Percentiles rank a stretch among this genome's conserved stretches.
Conservation (phyloP, 2,329 filamentous ascomycete genomes). For the Aureobasidium uvarum region DNA sequence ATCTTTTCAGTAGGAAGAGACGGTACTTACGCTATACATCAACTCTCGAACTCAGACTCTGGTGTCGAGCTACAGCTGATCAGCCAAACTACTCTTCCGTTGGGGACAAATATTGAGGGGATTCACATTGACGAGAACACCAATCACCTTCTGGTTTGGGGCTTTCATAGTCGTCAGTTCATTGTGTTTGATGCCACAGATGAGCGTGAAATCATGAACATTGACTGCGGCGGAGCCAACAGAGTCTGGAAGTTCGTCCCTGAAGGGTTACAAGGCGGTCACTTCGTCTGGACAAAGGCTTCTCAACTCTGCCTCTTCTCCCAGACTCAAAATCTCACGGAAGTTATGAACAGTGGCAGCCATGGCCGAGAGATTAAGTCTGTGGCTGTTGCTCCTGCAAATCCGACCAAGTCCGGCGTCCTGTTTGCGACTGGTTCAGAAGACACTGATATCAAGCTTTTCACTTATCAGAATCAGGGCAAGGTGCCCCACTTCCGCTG, state of each 20-base stretch:
- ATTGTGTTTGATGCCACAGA: constrained; percentile 75
- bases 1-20: constrained; percentile 75
- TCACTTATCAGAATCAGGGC: neutral
- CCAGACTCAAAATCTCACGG: neutral
- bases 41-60: constrained; percentile 35
- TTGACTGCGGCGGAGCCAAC: constrained; percentile 84
- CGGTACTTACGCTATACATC: constrained; percentile 68
- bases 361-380: constrained; percentile 86
- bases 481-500: constrained; percentile 44
- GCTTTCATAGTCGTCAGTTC: constrained; percentile 77
- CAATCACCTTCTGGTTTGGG: constrained; percentile 67
- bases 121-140: constrained; percentile 56
- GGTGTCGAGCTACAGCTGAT: constrained; percentile 52
- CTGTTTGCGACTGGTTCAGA: constrained; percentile 67
- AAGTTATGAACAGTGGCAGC: constrained; percentile 53
- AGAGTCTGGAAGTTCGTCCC: constrained; percentile 66
- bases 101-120: constrained; percentile 74
- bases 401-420: constrained; percentile 24
- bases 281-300: constrained; percentile 76
- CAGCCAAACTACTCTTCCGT: constrained; percentile 67
- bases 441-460: constrained; percentile 74
- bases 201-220: constrained; percentile 65
- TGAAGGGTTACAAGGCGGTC: constrained; percentile 42
- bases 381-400: constrained; percentile 47
- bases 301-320: constrained; percentile 31